Evolutionary conservation across 495 filamentous ascomycete genomes (phyloP), one percentile per base, ranked within the genome.

Genomic region (Amniculicola lignicola): DNA sequence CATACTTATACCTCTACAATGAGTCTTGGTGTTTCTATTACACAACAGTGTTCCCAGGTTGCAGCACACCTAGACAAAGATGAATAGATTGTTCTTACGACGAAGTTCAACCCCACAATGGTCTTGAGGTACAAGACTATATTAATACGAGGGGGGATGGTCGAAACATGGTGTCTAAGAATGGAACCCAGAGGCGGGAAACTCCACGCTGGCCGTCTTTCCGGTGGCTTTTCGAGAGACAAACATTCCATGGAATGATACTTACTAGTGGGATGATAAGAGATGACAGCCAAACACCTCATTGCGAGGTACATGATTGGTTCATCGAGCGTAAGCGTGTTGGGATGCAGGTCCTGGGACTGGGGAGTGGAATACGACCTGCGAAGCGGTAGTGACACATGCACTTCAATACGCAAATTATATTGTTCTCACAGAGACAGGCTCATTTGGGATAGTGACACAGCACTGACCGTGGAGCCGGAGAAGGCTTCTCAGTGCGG

Each of bases 111-210:
- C n/a, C 40, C 21, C 33, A 40, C 37, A 12, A 37, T 24, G 39
- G 1, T 28, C 19, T 2, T 14, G 21, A 46, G 21, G 28, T 25
- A 2, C 21, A 2, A 22, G 16, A 18, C 29, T 59, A 59, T 4
- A 59, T 59, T 39, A 59, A 59, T 59, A 59, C 55, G 55, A 59
- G 7, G 16, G 3, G 4, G 5, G 15, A 12, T 22, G 45, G 9
- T 4, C 6, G n/a, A 9, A 25, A 44, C 24, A 45, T 28, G 23
- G 53, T 31, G 28, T 38, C 37, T 36, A 47, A 21, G 37, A 58
- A 41, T 37, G 35, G 21, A 24, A 37, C 31, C 7, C 9, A 11
- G 10, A 11, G 14, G 7, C 2, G 22, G 3, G 18, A 22, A 18
- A 19, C 10, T 11, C 24, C 2, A 10, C 12, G 37, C 55, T 59